A percentile compares a stretch with the other conserved stretches of the same genome.
Conservation (phyloP, 2,329 filamentous ascomycete species). For the Capronia coronata region DNA sequence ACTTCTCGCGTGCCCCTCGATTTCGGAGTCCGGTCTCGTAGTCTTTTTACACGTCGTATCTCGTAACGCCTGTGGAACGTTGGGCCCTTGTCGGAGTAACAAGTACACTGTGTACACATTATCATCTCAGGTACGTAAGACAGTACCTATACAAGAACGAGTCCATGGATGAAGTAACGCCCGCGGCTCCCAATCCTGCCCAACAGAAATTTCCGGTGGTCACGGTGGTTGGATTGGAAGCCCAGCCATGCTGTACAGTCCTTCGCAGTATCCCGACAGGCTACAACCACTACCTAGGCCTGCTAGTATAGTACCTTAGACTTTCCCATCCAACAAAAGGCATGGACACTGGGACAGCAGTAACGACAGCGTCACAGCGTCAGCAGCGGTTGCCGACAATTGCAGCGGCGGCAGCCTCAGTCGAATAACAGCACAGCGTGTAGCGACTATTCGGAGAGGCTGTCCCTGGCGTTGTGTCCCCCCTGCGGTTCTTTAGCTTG, state of each 20-base stretch:
- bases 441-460: conserved; percentile 1
- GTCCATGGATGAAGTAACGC: no score
- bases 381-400: conserved; percentile 11
- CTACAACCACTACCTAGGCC: no score
- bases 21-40: conserved; percentile 20
- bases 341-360: neutral
- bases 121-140: no score
- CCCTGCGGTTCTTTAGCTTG: neutral
- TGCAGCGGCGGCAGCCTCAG: conserved; percentile 2
- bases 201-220: conserved; percentile 1
- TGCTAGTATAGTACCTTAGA: no score
- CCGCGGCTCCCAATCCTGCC: neutral
- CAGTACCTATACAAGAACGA: neutral
- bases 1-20: conserved; percentile 12
- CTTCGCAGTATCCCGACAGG: neutral
- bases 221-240: no score
- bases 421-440: conserved; percentile 6
- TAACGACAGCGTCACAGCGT: conserved; percentile 7
- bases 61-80: conserved; percentile 10
- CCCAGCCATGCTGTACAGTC: neutral
- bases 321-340: neutral
- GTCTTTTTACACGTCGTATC: conserved; percentile 12
- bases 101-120: no score
- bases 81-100: conserved; percentile 1
- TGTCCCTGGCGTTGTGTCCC: conserved; percentile 18